phyloP scores from a whole-genome alignment of 345 rosid genomes.

The Fremontodendron californicum region DNA sequence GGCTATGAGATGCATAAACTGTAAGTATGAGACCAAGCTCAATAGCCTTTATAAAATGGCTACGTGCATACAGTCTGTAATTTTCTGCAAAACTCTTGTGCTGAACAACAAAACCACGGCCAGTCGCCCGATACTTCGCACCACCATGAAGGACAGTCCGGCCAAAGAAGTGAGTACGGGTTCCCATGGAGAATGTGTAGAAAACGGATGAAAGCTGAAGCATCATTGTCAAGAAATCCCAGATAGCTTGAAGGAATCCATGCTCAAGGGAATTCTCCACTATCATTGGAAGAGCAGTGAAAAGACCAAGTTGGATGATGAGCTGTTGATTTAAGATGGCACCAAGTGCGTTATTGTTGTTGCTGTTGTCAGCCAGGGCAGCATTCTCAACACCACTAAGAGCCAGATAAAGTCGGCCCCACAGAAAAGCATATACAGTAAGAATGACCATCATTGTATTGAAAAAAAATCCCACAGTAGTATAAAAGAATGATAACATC shows the following conservation, averaged over 20 bases:
- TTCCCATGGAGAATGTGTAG: constrained; percentile 11
- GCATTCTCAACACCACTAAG: constrained; percentile 60
- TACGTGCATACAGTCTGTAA: constrained; percentile 64
- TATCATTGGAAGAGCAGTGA: constrained; percentile 12
- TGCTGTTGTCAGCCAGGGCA: not conserved
- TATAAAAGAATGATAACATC: constrained; percentile 93
- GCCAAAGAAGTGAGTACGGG: constrained; percentile 12
- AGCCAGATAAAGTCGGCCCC: constrained; percentile 94
- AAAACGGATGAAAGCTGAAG: constrained; percentile 14
- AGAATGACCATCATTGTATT: constrained; percentile 89
- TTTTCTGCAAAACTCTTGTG: constrained; percentile 51
- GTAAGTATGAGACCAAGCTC: constrained; percentile 66
- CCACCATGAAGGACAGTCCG: constrained; percentile 14
- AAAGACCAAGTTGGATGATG: constrained; percentile 10
- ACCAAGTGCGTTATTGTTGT: constrained; percentile 5
- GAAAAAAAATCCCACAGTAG: constrained; percentile 90
- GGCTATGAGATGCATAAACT: constrained; percentile 56
- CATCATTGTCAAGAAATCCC: constrained; percentile 10
- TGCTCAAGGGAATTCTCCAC: constrained; percentile 12
- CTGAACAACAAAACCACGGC: constrained; percentile 14
- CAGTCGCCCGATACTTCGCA: constrained; percentile 11
- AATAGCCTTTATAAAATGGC: constrained; percentile 64
- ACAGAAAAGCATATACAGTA: constrained; percentile 88
- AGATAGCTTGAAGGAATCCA: constrained; percentile 12
- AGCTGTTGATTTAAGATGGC: constrained; percentile 10